These are phyloP conservation scores for Globisporangium megalacanthum DNA, from an alignment of 352 stramenopile species.

Conservation along the genomic window DNA sequence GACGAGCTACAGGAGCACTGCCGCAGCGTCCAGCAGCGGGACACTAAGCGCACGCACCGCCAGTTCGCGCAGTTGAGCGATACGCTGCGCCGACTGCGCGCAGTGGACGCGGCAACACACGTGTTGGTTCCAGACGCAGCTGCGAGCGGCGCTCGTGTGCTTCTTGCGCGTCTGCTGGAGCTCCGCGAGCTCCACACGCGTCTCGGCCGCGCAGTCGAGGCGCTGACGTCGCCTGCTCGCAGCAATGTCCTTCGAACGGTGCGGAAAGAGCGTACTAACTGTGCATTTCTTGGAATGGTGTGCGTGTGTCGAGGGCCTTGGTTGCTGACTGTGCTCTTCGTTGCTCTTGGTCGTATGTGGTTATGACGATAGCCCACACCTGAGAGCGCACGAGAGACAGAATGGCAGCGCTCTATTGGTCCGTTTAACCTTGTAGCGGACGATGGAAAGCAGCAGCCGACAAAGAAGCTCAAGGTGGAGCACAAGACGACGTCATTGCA, in stretches of 20 bases:
- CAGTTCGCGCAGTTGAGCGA: constrained; percentile 8
- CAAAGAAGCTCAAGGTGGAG: constrained; percentile 9
- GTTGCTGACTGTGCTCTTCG: no score
- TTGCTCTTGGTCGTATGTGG: no score
- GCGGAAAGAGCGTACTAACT: neutral
- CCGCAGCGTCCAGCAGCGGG: constrained; percentile 10
- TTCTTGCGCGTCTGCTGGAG: neutral
- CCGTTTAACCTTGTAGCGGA: no score
- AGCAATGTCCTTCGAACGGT: neutral
- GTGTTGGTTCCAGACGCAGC: constrained; percentile 12
- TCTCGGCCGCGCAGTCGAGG: neutral
- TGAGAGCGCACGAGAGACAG: no score
- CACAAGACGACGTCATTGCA: no score
- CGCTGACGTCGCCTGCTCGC: no score
- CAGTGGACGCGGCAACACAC: constrained; percentile 21
- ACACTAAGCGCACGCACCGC: constrained; percentile 7
- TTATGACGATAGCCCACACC: no score
- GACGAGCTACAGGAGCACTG: constrained; percentile 21
- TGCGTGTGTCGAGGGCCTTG: no score
- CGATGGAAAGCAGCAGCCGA: no score
- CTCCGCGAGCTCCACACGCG: neutral
- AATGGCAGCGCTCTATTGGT: no score
- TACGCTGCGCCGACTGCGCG: constrained; percentile 16
- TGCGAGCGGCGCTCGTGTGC: neutral
- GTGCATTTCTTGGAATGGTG: neutral